phyloP scores from a whole-genome alignment of 108 stramenopile genomes.

The Halocafeteria seosinensis region DNA sequence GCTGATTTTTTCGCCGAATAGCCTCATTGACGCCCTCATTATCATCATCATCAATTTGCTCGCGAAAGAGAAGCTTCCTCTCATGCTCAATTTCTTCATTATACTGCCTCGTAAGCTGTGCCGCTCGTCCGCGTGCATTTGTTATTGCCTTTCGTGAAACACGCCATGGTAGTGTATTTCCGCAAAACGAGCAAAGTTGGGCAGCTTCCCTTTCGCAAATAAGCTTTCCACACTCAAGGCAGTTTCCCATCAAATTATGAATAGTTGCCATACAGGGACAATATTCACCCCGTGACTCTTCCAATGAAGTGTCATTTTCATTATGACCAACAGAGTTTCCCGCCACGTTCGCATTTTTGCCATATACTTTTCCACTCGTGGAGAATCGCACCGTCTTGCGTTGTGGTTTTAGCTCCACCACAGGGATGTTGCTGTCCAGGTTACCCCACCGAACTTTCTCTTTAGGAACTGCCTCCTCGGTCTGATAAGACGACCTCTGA shows the following conservation, averaged over 20 bases:
- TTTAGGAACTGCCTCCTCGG: not conserved
- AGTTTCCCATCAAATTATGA: not conserved
- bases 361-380: not conserved
- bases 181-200: not conserved
- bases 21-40: slow-evolving; percentile 2
- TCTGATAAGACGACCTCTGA: no score
- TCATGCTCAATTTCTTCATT: not conserved
- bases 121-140: not conserved
- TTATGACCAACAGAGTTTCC: not conserved
- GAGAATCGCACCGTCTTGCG: not conserved
- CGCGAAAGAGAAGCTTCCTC: not conserved
- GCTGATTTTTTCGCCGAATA: slow-evolving; percentile 28
- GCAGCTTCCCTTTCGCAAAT: not conserved
- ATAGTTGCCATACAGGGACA: not conserved
- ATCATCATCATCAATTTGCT: not conserved
- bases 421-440: not conserved
- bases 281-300: not conserved
- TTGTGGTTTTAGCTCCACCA: not conserved
- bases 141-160: not conserved
- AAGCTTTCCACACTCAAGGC: not conserved
- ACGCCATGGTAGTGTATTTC: not conserved
- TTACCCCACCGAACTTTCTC: not conserved
- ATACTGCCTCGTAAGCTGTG: not conserved
- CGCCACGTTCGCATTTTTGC: not conserved
- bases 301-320: not conserved